Evolutionary conservation across 2,329 filamentous ascomycete genomes (phyloP), one percentile per base, ranked within the genome.

Genomic region (Xylariaceae sp.): DNA sequence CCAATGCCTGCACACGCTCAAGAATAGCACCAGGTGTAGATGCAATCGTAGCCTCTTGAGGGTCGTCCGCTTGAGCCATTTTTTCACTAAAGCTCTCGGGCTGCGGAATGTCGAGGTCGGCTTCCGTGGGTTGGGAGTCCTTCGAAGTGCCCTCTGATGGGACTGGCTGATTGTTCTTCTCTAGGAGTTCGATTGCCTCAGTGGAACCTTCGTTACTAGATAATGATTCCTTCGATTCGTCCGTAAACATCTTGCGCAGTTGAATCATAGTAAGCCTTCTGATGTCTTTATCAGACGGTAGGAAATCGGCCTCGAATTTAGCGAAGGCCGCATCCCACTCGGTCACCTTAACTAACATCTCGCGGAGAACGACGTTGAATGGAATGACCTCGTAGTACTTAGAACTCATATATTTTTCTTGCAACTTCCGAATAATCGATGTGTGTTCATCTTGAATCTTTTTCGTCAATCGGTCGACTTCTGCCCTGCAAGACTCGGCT

Each of bases 311-410:
- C 72, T 99, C 95, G 61, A 99, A 97, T 57, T 94, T 89, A 58
- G 86, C 82, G 75, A 99, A 99, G 0, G 86, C 86, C 23, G 88
- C 86, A 70, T 99, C 95, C 94, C 94, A 99, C 64, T 92, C 90
- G 17, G 92, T 87, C 3, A 93, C 92, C 67, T 90, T 95, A 71
- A 97, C 92, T 64, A 97, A 87, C 79, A 96, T 94, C 58, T 90
- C 89, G 66, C 93, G 87, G 53, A 97, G 84, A 6, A 93, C 89
- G 59, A 88, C 83, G 67, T 97, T 99, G 64, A 99, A 82, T 0
- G 95, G 94, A 53, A 97, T 92, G 57, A 97, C 88, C 74, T 99
- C 94, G 77, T 96, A 99, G 71, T 97, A 97, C 70, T 91, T 92
- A 1, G 92, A 96, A 64, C 87, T 87, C 77, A 94, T 92, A 71